Percentiles rank a stretch among this genome's conserved stretches.
phyloP scores from a whole-genome alignment of 345 rosid species.

The Ceriops decandra region DNA sequence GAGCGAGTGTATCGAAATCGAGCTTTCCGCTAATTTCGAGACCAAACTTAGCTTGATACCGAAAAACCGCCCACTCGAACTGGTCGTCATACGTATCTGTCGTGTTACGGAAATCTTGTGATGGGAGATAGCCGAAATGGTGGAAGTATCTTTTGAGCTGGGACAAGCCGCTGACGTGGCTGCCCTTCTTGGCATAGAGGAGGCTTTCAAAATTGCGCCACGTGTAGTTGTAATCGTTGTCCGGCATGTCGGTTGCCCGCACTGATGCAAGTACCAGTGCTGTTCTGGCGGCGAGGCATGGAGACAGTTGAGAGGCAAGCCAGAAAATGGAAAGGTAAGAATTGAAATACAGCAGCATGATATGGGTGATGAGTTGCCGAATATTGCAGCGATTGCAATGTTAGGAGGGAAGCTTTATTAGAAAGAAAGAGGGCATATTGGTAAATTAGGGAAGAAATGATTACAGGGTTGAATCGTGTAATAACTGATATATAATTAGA shows the following conservation, averaged over 20 bases:
- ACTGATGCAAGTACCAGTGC: conserved; percentile 17
- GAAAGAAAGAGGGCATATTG: conserved; percentile 24
- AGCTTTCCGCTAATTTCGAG: conserved; percentile 49
- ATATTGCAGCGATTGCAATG: too few relatives aligned
- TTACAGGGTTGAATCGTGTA: neutral
- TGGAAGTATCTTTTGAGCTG: conserved; percentile 49
- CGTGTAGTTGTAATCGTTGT: conserved; percentile 8
- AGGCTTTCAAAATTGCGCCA: conserved; percentile 17
- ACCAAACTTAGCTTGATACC: conserved; percentile 52
- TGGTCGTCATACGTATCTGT: conserved; percentile 23
- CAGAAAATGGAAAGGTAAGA: neutral
- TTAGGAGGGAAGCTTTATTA: conserved; percentile 28
- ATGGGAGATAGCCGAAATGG: conserved; percentile 47
- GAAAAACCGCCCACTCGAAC: conserved; percentile 36
- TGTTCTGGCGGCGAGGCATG: conserved; percentile 24
- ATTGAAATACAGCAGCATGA: neutral
- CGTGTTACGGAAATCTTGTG: conserved; percentile 8
- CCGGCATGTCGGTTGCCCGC: conserved; percentile 1
- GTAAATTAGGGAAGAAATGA: neutral
- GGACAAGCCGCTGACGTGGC: conserved; percentile 26
- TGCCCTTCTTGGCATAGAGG: conserved; percentile 19
- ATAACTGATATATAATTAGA: neutral
- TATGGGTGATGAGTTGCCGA: neutral
- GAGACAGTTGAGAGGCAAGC: too few relatives aligned
- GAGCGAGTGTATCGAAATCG: conserved; percentile 42